These are phyloP conservation scores for Colletotrichum sp. DNA, from an alignment of 2,329 filamentous ascomycete species.

Conservation along the genomic window DNA sequence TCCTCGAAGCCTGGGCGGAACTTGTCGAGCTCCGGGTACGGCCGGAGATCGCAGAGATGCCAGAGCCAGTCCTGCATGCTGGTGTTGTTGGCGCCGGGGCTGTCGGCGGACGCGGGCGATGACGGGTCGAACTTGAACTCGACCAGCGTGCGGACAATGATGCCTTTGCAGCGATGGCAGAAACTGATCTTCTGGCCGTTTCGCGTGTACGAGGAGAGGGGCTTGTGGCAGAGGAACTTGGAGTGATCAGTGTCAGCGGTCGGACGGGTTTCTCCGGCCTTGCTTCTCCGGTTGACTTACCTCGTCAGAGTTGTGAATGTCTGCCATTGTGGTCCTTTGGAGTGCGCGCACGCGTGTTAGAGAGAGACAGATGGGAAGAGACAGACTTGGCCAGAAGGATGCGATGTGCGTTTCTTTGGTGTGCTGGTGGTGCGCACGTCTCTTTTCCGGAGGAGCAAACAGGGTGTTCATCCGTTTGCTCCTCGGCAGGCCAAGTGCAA, in stretches of 20 bases:
- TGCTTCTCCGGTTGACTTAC: not conserved
- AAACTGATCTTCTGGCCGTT: not conserved
- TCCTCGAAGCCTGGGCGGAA: not conserved
- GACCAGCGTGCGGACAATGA: not conserved
- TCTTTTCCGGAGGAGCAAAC: not conserved
- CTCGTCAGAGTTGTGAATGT: not conserved
- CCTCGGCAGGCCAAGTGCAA: not conserved
- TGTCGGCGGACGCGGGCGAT: not conserved
- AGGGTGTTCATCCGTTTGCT: not conserved
- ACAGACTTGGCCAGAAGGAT: not conserved
- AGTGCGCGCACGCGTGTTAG: not conserved
- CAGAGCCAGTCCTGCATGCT: not conserved
- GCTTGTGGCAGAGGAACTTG: not conserved
- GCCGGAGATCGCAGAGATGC: not conserved
- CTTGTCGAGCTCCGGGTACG: not conserved
- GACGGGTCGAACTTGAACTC: not conserved
- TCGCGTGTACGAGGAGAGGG: not conserved
- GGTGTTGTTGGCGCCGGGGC: not conserved
- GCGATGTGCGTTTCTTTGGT: not conserved
- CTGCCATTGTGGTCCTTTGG: not conserved
- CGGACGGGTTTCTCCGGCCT: not conserved
- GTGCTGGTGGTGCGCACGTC: not conserved
- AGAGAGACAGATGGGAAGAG: rapidly evolving
- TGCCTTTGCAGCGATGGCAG: not conserved
- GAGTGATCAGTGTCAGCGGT: not conserved